Evolutionary conservation across 768 basidiomycete species (phyloP), one percentile per base, ranked within the genome.

Genomic region (Kwoniella botswanensis): DNA sequence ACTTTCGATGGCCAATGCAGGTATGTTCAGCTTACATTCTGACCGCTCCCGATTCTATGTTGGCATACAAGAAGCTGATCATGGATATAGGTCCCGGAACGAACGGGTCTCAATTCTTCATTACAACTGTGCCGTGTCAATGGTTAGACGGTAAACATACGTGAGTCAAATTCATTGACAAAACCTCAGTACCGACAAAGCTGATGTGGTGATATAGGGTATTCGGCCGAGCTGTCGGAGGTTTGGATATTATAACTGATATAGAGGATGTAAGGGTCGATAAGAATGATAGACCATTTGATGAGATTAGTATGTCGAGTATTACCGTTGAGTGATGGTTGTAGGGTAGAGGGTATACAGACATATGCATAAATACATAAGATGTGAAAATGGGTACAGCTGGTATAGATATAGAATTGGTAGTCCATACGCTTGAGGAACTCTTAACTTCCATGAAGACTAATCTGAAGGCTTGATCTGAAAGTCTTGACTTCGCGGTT

Each of bases 91-190:
- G 94, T 4, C 90, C 93, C 7, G 85, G 85, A 56, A 97, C 95
- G 44, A 98, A 98, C 81, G 96, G 94, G 0, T 94, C 93, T 1
- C 96, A 99, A 80, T 99, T 98, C 86, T 99, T 98, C 86, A 93
- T 98, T 82, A 98, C 95, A 9, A 97, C 94, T 4, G 94, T 90
- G 2, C 91, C 94, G 7, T 93, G 92, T 9, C 93, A 94, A 7
- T 96, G 93, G 93, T 85, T 96, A 72, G 93, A 97, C 63, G 80
- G 82, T 71, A 85, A 85, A 74, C 85, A 85, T 73, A 84, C 84
- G 84, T 85, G 64, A 72, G 84, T 78, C 12, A 13, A 11, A 5
- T n/a, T 3, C 4, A 9, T 42, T 15, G 65, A 5, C 10, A 22
- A 21, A 29, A 58, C 24, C 10, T 13, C 15, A 35, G 35, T 35